A percentile compares a stretch with the other conserved stretches of the same genome.
Evolutionary conservation across 768 basidiomycete species (phyloP).

Genomic region (Pholiota molesta): DNA sequence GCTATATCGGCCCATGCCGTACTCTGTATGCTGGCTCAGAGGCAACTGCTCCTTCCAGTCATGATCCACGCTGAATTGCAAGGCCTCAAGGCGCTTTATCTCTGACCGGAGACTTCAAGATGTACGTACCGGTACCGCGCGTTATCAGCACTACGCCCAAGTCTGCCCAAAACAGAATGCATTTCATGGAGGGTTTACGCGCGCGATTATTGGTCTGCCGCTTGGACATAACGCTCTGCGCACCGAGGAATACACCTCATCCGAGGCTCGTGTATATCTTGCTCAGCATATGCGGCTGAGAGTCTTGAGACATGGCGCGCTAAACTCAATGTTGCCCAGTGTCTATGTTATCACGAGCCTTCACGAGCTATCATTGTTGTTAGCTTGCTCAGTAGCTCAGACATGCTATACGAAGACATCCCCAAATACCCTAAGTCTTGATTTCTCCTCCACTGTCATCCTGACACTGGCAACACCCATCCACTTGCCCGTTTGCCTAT

Average conservation of each 20-base stretch:
- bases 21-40: background rate
- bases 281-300: background rate
- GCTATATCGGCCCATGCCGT: background rate
- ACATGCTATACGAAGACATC: background rate
- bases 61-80: background rate
- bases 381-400: background rate
- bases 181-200: background rate
- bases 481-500: background rate
- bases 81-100: background rate
- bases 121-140: background rate
- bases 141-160: background rate
- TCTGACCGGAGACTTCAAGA: background rate
- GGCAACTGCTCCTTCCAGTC: background rate
- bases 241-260: background rate
- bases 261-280: background rate
- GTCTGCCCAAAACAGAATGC: background rate
- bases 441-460: background rate
- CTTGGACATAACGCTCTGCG: background rate
- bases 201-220: background rate
- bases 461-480: background rate
- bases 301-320: background rate
- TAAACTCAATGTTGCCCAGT: background rate
- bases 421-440: background rate
- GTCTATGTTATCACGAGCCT: background rate
- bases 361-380: background rate